Percentiles rank a stretch among this genome's conserved stretches.
phyloP scores from a whole-genome alignment of 2,329 filamentous ascomycete species.

The Pyrenophora tritici-repentis region DNA sequence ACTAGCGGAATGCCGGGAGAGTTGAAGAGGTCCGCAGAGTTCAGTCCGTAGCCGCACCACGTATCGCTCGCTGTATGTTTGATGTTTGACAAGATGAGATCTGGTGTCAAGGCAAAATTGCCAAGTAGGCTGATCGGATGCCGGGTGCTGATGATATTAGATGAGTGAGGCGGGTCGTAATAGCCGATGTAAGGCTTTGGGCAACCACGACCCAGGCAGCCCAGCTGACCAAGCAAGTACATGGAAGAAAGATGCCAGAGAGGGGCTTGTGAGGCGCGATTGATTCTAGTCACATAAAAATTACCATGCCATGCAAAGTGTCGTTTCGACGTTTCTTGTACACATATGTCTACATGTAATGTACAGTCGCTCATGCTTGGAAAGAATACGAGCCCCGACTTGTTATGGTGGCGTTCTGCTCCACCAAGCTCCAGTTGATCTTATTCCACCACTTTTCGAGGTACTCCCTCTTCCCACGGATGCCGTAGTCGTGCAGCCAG shows the following conservation, averaged over 20 bases:
- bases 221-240: too few species aligned
- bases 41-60: neutral
- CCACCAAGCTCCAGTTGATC: constrained; percentile 82
- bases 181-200: too few species aligned
- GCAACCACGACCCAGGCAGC: too few species aligned
- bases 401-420: constrained; percentile 26
- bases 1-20: too few species aligned
- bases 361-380: constrained; percentile 13
- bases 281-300: too few species aligned
- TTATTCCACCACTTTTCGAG: constrained; percentile 83
- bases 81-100: too few species aligned
- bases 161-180: too few species aligned
- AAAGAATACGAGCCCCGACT: neutral
- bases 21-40: neutral
- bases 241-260: neutral
- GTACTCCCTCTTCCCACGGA: constrained; percentile 75
- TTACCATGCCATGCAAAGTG: neutral
- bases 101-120: too few species aligned
- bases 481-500: constrained; percentile 82
- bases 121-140: too few species aligned
- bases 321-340: constrained; percentile 18
- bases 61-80: neutral
- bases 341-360: constrained; percentile 26
- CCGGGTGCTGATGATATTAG: too few species aligned
- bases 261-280: too few species aligned